Base-by-base conservation (phyloP, 768 basidiomycete species). In the Hirschioporus abietinus region DNA sequence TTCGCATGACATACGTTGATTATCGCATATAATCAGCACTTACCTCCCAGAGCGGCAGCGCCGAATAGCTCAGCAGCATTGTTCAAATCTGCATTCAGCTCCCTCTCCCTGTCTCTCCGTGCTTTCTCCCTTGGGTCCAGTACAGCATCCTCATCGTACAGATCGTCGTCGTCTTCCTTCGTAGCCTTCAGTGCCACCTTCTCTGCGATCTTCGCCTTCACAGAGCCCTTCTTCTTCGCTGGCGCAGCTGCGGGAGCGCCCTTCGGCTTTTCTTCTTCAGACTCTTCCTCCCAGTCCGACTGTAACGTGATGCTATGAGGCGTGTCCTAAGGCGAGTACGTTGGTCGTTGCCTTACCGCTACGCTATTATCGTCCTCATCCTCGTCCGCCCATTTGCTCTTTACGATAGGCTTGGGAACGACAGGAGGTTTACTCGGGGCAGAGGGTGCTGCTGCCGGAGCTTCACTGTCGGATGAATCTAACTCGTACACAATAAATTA, bases 201-300 rank as follows among this genome's bases (percentile, higher is more conserved):
- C 77, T 96, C 94, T 0, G 95, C 95, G 1, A 99, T 79, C 76
- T 96, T 96, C 23, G 87, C 86, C 77, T 97, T 97, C 70, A 98
- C 77, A 1, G 90, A 92, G 64, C 93, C 94, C 79, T 95, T 97
- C 80, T 97, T 96, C 82, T 92, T 93, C 1, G 89, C 86, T 3
- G 92, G 88, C 20, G 88, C 88, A 60, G 81, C 84, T 0, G 85
- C 70, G 7, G 82, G 76, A 5, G 80, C 73, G 1, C 84, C 64
- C 58, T 81, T 76, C 6, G 82, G 77, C 61, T 84, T 78, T 68
- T 79, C 81, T 72, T 81, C 80, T 64, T 88, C 85, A 65, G 93
- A 93, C 52, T 90, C 89, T 7, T 86, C 86, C 71, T 99, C 96
- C 96, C 96, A 99, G 77, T 97, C 96, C 77, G 93, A 95, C 94